These are phyloP conservation scores for Cucurbita argyrosperma DNA, from an alignment of 306 rosid genomes.

Conservation along the genomic window DNA sequence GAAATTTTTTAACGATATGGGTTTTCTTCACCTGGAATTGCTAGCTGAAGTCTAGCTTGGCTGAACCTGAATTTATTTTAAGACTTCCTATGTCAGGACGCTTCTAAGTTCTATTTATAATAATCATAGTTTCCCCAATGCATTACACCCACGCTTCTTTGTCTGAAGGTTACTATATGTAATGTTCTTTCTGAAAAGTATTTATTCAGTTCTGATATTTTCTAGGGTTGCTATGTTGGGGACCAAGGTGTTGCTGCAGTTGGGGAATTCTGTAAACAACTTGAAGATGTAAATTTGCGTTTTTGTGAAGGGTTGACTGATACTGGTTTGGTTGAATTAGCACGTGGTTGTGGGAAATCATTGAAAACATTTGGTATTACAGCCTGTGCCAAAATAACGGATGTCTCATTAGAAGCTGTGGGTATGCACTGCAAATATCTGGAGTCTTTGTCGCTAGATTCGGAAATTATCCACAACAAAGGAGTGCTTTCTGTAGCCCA, in stretches of 20 bases:
- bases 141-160: neutral
- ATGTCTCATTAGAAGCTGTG: conserved; percentile 64
- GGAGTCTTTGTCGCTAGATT: conserved; percentile 59
- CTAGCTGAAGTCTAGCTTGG: neutral
- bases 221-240: conserved; percentile 92
- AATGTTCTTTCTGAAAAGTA: neutral
- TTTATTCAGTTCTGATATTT: conserved; percentile 12
- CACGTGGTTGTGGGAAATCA: conserved; percentile 54
- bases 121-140: neutral
- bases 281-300: conserved; percentile 77
- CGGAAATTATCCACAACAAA: conserved; percentile 64
- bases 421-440: conserved; percentile 61
- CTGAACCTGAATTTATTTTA: neutral
- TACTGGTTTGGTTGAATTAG: conserved; percentile 48
- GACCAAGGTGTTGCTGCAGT: conserved; percentile 74
- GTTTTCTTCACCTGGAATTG: neutral
- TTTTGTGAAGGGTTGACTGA: conserved; percentile 93
- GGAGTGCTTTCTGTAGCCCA: conserved; percentile 74
- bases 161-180: neutral
- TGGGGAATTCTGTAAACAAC: conserved; percentile 68
- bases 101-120: neutral
- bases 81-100: neutral
- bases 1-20: neutral
- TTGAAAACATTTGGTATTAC: conserved; percentile 77
- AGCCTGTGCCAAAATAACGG: conserved; percentile 78